A percentile compares a stretch with the other conserved stretches of the same genome.
phyloP scores from a whole-genome alignment of 208 protist genomes.

The Lotmaria passim region DNA sequence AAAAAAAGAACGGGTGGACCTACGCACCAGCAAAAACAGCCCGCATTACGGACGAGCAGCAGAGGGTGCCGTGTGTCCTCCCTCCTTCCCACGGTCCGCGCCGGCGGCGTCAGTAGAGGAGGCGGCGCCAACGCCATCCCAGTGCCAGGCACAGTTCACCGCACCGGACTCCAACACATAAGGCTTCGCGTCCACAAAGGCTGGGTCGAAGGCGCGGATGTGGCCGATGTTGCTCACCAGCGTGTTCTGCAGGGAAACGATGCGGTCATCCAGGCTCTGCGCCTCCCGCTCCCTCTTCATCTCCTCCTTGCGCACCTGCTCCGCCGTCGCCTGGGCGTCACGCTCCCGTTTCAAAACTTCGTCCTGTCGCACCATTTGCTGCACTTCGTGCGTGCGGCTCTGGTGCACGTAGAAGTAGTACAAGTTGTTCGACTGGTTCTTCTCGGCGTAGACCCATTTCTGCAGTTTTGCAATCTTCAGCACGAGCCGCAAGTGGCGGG shows the following conservation, averaged over 20 bases:
- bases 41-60: slow-evolving; percentile 1
- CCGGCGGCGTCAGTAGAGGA: not conserved
- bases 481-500: slow-evolving; percentile 85
- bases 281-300: slow-evolving; percentile 20
- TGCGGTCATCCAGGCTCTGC: slow-evolving; percentile 60
- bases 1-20: too few species aligned
- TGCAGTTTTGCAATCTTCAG: slow-evolving; percentile 88
- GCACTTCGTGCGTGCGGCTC: slow-evolving; percentile 76
- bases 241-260: slow-evolving; percentile 61
- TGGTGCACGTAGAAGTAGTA: slow-evolving; percentile 92
- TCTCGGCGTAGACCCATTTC: slow-evolving; percentile 90
- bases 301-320: slow-evolving; percentile 12
- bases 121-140: slow-evolving; percentile 25
- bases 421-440: slow-evolving; percentile 89
- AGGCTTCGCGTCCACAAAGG: slow-evolving; percentile 56
- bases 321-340: slow-evolving; percentile 44
- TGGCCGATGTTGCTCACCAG: slow-evolving; percentile 68
- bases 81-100: not conserved
- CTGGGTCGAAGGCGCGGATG: slow-evolving; percentile 74
- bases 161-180: slow-evolving; percentile 72
- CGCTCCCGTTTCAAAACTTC: slow-evolving; percentile 59
- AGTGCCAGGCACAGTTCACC: slow-evolving; percentile 83
- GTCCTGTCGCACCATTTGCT: slow-evolving; percentile 80
- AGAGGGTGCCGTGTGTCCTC: not conserved
- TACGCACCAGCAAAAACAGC: too few species aligned